Conservation (phyloP, 129 eudicot species). For the Sambucus nigra region DNA sequence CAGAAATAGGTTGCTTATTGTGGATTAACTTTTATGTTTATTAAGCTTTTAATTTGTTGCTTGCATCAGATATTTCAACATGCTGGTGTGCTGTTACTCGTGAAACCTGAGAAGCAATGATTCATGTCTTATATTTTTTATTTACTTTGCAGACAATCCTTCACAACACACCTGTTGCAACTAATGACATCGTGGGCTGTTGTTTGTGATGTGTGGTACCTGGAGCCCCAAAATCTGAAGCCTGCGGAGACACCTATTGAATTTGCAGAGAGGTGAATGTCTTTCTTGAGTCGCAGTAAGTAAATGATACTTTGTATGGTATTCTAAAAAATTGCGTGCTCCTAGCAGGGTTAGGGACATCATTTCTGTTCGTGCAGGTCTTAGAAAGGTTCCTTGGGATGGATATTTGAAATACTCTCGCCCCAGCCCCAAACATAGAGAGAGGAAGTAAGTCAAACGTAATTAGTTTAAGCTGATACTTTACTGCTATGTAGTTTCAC, state of each 20-base stretch:
- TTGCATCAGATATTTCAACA: not conserved
- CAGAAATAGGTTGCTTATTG: no score
- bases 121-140: not conserved
- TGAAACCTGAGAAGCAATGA: not conserved
- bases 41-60: no score
- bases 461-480: not conserved
- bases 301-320: not conserved
- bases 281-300: not conserved
- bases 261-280: conserved; percentile 97
- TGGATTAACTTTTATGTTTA: no score
- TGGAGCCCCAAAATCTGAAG: conserved; percentile 89
- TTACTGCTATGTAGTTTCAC: not conserved
- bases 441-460: conserved; percentile 68
- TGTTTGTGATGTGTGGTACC: conserved; percentile 98
- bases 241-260: conserved; percentile 94
- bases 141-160: conserved; percentile 75
- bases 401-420: conserved; percentile 97
- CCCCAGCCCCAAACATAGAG: conserved; percentile 94
- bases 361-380: conserved; percentile 84
- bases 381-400: conserved; percentile 97
- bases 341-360: conserved; percentile 76
- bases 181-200: conserved; percentile 99
- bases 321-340: conserved; percentile 12
- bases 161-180: conserved; percentile 91
- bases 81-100: not conserved